phyloP scores from a whole-genome alignment of 257 asterid species.

The Jaltomata sinuosa region DNA sequence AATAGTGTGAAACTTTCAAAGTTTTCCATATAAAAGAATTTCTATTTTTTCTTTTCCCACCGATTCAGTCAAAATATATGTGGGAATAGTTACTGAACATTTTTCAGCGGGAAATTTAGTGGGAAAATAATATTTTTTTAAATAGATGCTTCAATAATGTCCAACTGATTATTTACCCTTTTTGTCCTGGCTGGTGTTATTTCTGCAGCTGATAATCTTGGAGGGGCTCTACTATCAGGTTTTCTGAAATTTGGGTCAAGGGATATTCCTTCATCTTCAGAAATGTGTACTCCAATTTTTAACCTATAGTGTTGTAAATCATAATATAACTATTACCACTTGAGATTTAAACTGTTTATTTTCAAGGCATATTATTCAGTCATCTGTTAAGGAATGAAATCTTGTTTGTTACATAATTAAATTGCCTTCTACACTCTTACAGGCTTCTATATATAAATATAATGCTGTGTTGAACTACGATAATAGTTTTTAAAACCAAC shows the following conservation, averaged over 20 bases:
- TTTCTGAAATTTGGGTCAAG: background rate
- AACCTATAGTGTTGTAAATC: constrained; percentile 4
- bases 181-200: background rate
- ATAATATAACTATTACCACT: background rate
- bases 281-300: background rate
- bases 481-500: background rate
- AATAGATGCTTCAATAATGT: background rate
- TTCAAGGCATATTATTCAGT: background rate
- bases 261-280: background rate
- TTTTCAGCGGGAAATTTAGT: too few relatives aligned
- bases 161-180: background rate
- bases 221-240: background rate
- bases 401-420: background rate
- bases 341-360: background rate
- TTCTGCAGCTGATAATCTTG: background rate
- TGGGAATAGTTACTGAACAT: background rate
- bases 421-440: background rate
- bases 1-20: background rate
- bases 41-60: background rate
- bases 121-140: too few relatives aligned
- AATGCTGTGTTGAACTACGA: background rate
- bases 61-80: background rate
- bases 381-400: background rate
- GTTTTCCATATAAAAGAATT: background rate
- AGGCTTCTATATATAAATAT: background rate